Evolutionary conservation across 1,284 basidiomycete species (phyloP).

Genomic region (Porphyrellus sp.): DNA sequence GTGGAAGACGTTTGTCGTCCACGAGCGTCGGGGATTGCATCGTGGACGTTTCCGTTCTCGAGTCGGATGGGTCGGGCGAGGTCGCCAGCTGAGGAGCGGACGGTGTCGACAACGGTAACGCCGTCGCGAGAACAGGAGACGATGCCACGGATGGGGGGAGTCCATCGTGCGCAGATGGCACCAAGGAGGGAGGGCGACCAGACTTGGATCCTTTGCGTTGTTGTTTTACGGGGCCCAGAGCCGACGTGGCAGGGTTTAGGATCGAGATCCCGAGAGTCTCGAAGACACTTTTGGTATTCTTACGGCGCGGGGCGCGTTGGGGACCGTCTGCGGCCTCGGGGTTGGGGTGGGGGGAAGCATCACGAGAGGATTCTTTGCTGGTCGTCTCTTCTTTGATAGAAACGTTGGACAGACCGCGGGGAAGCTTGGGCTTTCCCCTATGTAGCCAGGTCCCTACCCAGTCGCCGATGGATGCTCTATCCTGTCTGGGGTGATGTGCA

Average conservation of each 20-base stretch:
- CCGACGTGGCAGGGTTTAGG: slow-evolving; percentile 45
- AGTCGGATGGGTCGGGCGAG: slow-evolving; percentile 24
- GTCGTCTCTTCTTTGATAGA: slow-evolving; percentile 21
- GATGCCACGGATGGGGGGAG: slow-evolving; percentile 33
- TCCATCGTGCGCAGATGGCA: slow-evolving; percentile 10
- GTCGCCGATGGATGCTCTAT: slow-evolving; percentile 47
- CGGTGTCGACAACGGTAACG: slow-evolving; percentile 35
- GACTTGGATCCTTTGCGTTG: slow-evolving; percentile 30
- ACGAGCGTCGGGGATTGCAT: slow-evolving; percentile 28
- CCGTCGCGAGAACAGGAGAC: slow-evolving; percentile 40
- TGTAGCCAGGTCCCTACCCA: slow-evolving; percentile 71
- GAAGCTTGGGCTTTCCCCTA: slow-evolving; percentile 38
- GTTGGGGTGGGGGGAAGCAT: slow-evolving; percentile 24
- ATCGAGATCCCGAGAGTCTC: slow-evolving; percentile 67
- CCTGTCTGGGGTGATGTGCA: slow-evolving; percentile 17
- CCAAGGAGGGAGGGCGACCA: not conserved
- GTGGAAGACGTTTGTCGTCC: slow-evolving; percentile 37
- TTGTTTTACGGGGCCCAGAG: slow-evolving; percentile 25
- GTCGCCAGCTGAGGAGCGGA: slow-evolving; percentile 46
- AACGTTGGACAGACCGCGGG: slow-evolving; percentile 19
- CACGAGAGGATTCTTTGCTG: slow-evolving; percentile 23
- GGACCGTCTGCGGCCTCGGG: slow-evolving; percentile 10
- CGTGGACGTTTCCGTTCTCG: slow-evolving; percentile 31
- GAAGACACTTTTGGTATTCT: slow-evolving; percentile 60
- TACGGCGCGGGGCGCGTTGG: slow-evolving; percentile 36